Percentiles rank a stretch among this genome's conserved stretches.
These are phyloP conservation scores for Lathyrus oleraceus DNA, from an alignment of 306 rosid genomes.

Conservation along the genomic window DNA sequence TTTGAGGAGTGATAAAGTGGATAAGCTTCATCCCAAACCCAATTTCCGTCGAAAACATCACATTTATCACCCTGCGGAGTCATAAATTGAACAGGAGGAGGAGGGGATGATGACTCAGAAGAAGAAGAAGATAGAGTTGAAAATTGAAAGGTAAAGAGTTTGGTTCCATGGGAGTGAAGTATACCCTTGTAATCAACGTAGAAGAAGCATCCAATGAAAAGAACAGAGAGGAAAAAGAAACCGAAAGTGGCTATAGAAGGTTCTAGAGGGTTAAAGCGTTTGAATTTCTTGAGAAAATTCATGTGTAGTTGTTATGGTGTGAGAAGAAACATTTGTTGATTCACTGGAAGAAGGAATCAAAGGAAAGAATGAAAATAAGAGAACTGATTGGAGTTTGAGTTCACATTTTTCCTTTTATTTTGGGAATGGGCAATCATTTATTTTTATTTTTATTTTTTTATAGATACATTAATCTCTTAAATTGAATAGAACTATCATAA, in stretches of 20 bases:
- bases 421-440: no score
- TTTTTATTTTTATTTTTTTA: no score
- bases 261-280: constrained; percentile 64
- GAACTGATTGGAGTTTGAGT: background rate
- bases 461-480: no score
- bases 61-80: constrained; percentile 53
- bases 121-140: constrained; percentile 11
- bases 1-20: constrained; percentile 68
- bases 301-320: constrained; percentile 27
- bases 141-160: constrained; percentile 36
- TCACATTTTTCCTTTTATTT: no score
- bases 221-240: constrained; percentile 49
- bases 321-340: background rate
- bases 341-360: background rate
- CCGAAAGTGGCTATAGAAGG: constrained; percentile 48
- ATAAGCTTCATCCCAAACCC: constrained; percentile 91
- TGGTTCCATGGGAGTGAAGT: constrained; percentile 37
- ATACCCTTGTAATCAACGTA: constrained; percentile 55
- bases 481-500: no score
- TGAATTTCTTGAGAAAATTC: constrained; percentile 56
- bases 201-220: constrained; percentile 59
- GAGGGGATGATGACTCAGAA: background rate
- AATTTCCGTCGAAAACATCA: constrained; percentile 71
- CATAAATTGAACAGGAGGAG: constrained; percentile 48
- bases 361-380: background rate